Conservation (phyloP, 495 filamentous ascomycete genomes). For the Cetradonia linearis region DNA sequence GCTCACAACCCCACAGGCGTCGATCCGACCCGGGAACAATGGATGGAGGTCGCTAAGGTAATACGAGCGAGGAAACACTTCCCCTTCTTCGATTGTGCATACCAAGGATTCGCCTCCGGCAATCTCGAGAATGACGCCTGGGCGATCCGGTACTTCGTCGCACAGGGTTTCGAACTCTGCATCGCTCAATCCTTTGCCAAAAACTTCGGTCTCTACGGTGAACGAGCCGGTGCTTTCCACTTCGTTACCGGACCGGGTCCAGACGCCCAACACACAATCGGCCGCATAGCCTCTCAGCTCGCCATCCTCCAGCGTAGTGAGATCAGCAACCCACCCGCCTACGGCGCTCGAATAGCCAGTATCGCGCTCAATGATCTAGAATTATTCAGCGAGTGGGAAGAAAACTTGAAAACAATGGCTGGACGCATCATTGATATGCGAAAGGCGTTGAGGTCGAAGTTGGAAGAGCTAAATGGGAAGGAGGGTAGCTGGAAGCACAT, state of each 20-base stretch:
- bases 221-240: constrained; percentile 95
- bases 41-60: constrained; percentile 74
- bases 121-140: constrained; percentile 75
- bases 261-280: constrained; percentile 51
- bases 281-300: constrained; percentile 71
- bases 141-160: constrained; percentile 86
- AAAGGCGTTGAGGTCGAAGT: constrained; percentile 56
- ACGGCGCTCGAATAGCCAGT: constrained; percentile 81
- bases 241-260: constrained; percentile 67
- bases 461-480: constrained; percentile 66
- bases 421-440: constrained; percentile 90
- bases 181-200: constrained; percentile 96
- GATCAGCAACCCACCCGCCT: constrained; percentile 92
- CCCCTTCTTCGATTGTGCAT: constrained; percentile 97
- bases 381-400: constrained; percentile 91
- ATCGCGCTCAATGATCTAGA: constrained; percentile 68
- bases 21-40: constrained; percentile 88
- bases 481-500: constrained; percentile 94
- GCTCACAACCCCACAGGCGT: constrained; percentile 98
- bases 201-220: constrained; percentile 96
- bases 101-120: constrained; percentile 96
- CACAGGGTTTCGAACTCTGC: constrained; percentile 90
- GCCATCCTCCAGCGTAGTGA: constrained; percentile 92
- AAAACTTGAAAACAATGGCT: constrained; percentile 84
- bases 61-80: constrained; percentile 72